phyloP scores from a whole-genome alignment of 371 early-diverging fungal genomes.

The Rhizopus sp. region DNA sequence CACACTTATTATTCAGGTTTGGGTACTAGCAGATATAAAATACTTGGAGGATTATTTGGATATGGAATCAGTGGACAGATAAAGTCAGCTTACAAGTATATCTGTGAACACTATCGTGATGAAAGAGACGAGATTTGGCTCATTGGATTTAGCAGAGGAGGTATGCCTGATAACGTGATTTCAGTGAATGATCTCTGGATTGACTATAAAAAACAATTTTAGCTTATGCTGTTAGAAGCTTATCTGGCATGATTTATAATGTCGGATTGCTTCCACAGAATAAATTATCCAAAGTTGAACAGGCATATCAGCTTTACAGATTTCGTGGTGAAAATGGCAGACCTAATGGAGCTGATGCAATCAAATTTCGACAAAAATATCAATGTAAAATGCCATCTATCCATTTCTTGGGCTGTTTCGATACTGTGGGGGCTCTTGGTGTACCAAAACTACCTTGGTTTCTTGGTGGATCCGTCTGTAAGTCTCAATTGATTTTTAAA shows the following conservation, averaged over 20 bases:
- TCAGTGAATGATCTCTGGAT: too few relatives aligned
- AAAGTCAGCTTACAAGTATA: conserved; percentile 28
- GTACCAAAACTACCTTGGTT: conserved; percentile 44
- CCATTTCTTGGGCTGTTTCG: conserved; percentile 41
- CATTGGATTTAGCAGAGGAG: conserved; percentile 43
- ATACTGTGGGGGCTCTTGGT: conserved; percentile 43
- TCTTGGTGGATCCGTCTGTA: conserved; percentile 39
- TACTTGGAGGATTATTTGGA: conserved; percentile 39
- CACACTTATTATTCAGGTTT: conserved; percentile 33
- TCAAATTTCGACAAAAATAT: conserved; percentile 25
- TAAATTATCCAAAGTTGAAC: conserved; percentile 8
- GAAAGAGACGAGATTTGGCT: conserved; percentile 39
- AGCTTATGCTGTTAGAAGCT: conserved; percentile 44
- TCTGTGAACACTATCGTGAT: conserved; percentile 25
- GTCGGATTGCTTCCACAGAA: conserved; percentile 35
- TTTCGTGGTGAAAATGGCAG: conserved; percentile 6
- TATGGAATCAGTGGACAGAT: conserved; percentile 40
- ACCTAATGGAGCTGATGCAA: conserved; percentile 11
- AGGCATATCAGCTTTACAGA: conserved; percentile 34
- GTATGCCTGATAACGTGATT: conserved; percentile 10
- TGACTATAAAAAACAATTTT: neutral
- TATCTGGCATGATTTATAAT: conserved; percentile 43
- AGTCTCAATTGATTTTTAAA: neutral
- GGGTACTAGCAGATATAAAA: conserved; percentile 18
- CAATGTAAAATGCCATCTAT: conserved; percentile 27